Percentiles rank a stretch among this genome's conserved stretches.
Evolutionary conservation across 192 early-diverging fungal genomes (phyloP).

Genomic region (Entomortierella chlamydospora): DNA sequence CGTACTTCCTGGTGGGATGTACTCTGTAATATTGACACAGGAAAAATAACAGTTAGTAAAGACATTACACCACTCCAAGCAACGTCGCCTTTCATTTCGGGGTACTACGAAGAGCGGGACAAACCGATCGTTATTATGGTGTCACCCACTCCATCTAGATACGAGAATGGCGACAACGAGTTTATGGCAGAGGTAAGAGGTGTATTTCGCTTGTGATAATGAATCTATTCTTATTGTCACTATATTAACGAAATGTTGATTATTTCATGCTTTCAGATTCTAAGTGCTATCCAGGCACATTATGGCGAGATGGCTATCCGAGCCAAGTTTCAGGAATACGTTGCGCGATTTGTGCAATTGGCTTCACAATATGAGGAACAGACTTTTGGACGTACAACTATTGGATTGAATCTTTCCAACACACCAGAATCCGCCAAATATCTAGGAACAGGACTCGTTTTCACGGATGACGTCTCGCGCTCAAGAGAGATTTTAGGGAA

Average conservation of each 20-base stretch:
- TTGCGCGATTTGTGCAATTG: constrained; percentile 85
- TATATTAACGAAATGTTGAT: no score
- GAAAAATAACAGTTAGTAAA: constrained; percentile 93
- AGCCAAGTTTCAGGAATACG: constrained; percentile 88
- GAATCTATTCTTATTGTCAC: no score
- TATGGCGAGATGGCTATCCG: constrained; percentile 89
- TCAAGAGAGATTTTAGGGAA: constrained; percentile 79
- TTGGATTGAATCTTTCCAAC: constrained; percentile 62
- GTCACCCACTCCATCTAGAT: no score
- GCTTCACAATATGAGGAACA: constrained; percentile 83
- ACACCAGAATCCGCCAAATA: constrained; percentile 59
- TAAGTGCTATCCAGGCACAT: constrained; percentile 84
- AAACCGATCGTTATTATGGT: no score
- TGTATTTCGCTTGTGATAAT: no score
- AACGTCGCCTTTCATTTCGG: constrained; percentile 3
- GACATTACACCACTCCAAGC: constrained; percentile 52
- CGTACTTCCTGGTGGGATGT: constrained; percentile 96
- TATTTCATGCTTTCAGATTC: constrained; percentile 59
- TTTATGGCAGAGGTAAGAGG: constrained; percentile 65
- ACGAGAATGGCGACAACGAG: constrained; percentile 63
- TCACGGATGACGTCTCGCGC: constrained; percentile 73
- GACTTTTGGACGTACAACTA: constrained; percentile 68
- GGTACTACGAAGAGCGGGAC: constrained; percentile 13
- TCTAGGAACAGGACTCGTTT: constrained; percentile 79
- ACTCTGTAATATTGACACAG: constrained; percentile 93